Base-by-base conservation (phyloP, 768 basidiomycete species). In the Suillus placidus region DNA sequence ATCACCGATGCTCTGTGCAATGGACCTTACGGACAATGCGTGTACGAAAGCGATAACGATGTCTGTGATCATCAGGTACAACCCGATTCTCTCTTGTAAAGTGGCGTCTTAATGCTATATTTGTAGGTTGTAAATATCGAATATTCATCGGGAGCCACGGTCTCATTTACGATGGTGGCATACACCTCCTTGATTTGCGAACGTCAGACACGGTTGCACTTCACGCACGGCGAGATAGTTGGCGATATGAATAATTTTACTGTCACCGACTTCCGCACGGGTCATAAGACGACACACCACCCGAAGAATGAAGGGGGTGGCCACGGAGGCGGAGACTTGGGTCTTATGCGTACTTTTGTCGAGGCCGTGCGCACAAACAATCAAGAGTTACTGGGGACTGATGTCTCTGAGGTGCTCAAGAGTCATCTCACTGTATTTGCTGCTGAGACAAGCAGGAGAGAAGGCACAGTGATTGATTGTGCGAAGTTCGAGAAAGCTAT, bases 131-230 rank as follows among this genome's bases (percentile, higher is more conserved):
- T 96, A 68, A 95, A 94, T 74, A 77, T 96, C 64, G 91, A 95
- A 71, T 96, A 93, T 74, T 87, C 89, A 8, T 87, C 87, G 60
- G 93, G 93, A 18, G 82, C 86, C 35, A 95, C 94, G 0, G 92
- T 85, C 14, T 92, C 92, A 0, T 92, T 96, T 75, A 95, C 94
- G 23, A 94, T 96, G 93, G 85, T 93, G 57, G 94, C 94, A 14
- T 92, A 87, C 73, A 92, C 92, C 0, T 83, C 85, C n/a, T 80
- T 84, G 51, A 85, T 94, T 54, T 95, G 94, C 75, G 83, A 91
- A 40, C 89, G 94, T n/a, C 88, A 93, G 71, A 89, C 91, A 6
- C 85, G 92, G 16, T 80, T 95, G 72, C 93, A 95, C 74, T 95
- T 95, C 71, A 88, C 89, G 3, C 85, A 92, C 64, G 94, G 94